Evolutionary conservation across 1,284 basidiomycete genomes (phyloP).

Genomic region (Puccinia hordei): DNA sequence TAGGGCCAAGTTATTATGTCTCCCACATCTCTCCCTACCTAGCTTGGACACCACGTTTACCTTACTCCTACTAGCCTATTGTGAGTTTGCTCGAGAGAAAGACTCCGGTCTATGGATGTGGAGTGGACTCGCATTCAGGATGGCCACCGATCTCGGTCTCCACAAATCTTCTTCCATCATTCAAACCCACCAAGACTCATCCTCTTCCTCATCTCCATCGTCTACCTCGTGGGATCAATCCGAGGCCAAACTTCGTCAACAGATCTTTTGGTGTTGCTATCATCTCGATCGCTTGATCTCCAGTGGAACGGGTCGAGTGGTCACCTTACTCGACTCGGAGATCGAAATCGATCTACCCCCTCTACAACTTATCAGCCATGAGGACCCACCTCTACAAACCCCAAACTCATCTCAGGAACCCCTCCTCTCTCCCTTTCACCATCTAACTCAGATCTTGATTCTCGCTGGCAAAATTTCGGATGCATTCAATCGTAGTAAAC

Average conservation of each 20-base stretch:
- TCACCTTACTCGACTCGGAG: constrained; percentile 49
- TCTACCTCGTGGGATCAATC: constrained; percentile 21
- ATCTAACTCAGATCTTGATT: constrained; percentile 49
- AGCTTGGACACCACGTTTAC: constrained; percentile 50
- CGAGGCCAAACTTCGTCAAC: constrained; percentile 29
- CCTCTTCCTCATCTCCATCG: background rate
- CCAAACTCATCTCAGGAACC: background rate
- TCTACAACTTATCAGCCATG: background rate
- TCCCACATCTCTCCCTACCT: constrained; percentile 51
- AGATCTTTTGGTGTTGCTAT: constrained; percentile 49
- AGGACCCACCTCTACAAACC: constrained; percentile 5
- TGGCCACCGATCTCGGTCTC: constrained; percentile 47
- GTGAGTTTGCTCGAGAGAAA: constrained; percentile 48
- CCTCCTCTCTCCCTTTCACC: constrained; percentile 49
- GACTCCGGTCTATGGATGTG: constrained; percentile 51
- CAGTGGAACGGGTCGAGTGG: constrained; percentile 46
- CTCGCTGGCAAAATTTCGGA: constrained; percentile 51
- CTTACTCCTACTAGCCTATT: constrained; percentile 49
- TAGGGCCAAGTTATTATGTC: constrained; percentile 49
- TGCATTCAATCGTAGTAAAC: constrained; percentile 46
- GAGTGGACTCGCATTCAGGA: constrained; percentile 50
- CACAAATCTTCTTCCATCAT: constrained; percentile 44
- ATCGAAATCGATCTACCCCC: constrained; percentile 45
- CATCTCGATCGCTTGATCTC: constrained; percentile 52
- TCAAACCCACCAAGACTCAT: too few species aligned